phyloP scores from a whole-genome alignment of 2,329 filamentous ascomycete genomes.

The Exophiala sp. region DNA sequence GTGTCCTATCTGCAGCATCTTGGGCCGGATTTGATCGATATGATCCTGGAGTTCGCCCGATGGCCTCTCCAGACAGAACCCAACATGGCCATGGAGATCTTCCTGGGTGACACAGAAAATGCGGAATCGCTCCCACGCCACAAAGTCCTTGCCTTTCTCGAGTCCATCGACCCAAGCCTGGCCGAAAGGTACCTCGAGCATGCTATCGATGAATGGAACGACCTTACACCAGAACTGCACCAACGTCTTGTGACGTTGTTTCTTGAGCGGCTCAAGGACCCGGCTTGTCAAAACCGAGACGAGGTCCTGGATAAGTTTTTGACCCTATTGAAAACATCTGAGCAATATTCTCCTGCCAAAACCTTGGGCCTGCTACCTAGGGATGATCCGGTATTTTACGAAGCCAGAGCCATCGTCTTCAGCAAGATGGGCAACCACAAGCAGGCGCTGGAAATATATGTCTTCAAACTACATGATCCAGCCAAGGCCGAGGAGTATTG shows the following conservation, averaged over 20 bases:
- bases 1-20: constrained; percentile 86
- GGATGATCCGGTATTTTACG: constrained; percentile 79
- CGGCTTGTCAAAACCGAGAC: constrained; percentile 46
- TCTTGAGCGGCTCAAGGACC: constrained; percentile 48
- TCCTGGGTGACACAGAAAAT: constrained; percentile 88
- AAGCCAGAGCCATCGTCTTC: constrained; percentile 81
- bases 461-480: constrained; percentile 85
- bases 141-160: constrained; percentile 67
- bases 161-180: constrained; percentile 61
- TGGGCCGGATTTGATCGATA: constrained; percentile 77
- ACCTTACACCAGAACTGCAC: constrained; percentile 79
- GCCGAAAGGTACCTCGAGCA: constrained; percentile 84
- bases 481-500: constrained; percentile 93
- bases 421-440: constrained; percentile 94
- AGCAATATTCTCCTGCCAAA: constrained; percentile 71
- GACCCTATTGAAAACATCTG: constrained; percentile 66
- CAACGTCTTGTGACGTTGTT: constrained; percentile 73
- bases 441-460: constrained; percentile 93
- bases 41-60: constrained; percentile 83
- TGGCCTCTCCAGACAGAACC: constrained; percentile 76
- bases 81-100: constrained; percentile 80
- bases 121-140: constrained; percentile 81
- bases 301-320: constrained; percentile 62
- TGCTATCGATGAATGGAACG: constrained; percentile 78
- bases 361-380: constrained; percentile 72